These are phyloP conservation scores for Medicago truncatula DNA, from an alignment of 306 rosid species.

Conservation along the genomic window MtrunA17r5.0-ANR NC_053045.1:64141501-64142000, in stretches of 20 bases:
- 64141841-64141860: too few species aligned
- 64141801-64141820: background rate
- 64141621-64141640: background rate
- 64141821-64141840: background rate
- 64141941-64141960: too few species aligned
- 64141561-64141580: background rate
- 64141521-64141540: conserved; percentile 51
- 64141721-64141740: background rate
- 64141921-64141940: too few species aligned
- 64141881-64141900: too few species aligned
- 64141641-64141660: background rate
- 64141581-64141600: background rate
- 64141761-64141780: background rate
- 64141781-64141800: background rate
- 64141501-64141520: conserved; percentile 81
- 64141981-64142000: too few species aligned
- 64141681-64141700: background rate
- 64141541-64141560: background rate
- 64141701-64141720: background rate
- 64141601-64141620: background rate
- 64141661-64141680: background rate
- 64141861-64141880: too few species aligned
- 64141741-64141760: background rate
- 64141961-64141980: too few species aligned
- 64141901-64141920: too few species aligned